These are phyloP conservation scores for Chlorella sp. DNA, from an alignment of 139 green algal species.

Conservation along the genomic window DNA sequence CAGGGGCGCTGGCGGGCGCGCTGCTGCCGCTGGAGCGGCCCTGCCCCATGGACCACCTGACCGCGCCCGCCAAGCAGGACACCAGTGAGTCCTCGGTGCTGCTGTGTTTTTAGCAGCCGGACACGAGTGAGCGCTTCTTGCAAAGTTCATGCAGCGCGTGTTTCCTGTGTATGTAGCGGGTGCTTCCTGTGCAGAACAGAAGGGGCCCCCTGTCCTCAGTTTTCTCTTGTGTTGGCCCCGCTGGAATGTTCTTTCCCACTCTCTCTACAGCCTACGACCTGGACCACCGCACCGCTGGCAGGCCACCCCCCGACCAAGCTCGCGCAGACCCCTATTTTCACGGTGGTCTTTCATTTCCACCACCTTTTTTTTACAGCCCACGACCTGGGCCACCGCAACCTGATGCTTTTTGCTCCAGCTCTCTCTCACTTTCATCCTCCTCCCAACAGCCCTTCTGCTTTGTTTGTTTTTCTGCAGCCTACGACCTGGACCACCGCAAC, in stretches of 20 bases:
- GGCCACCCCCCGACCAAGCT: too few relatives aligned
- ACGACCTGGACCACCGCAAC: not conserved
- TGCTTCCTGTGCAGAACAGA: too few relatives aligned
- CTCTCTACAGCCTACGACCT: conserved; percentile 8
- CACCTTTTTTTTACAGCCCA: not conserved
- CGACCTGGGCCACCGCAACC: not conserved
- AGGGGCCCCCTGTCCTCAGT: too few relatives aligned
- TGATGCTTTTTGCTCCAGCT: not conserved
- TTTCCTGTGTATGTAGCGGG: too few relatives aligned
- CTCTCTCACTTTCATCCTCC: too few relatives aligned
- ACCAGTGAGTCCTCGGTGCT: conserved; percentile 20
- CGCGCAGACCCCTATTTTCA: too few relatives aligned
- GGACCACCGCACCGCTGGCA: not conserved
- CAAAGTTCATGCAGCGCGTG: too few relatives aligned
- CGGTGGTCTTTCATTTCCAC: not conserved
- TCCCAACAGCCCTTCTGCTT: not conserved
- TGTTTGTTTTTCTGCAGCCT: not conserved
- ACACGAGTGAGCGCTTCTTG: too few relatives aligned
- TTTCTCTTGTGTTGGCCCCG: too few relatives aligned
- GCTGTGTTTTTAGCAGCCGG: too few relatives aligned
- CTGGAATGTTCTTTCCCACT: not conserved
- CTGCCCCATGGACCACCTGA: conserved; percentile 55
- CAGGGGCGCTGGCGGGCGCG: conserved; percentile 34
- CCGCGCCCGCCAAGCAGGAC: conserved; percentile 17
- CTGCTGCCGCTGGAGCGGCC: conserved; percentile 51